These are phyloP conservation scores for Wickerhamomyces rabaulensis DNA, from an alignment of 805 yeast genomes.

Conservation along the genomic window DNA sequence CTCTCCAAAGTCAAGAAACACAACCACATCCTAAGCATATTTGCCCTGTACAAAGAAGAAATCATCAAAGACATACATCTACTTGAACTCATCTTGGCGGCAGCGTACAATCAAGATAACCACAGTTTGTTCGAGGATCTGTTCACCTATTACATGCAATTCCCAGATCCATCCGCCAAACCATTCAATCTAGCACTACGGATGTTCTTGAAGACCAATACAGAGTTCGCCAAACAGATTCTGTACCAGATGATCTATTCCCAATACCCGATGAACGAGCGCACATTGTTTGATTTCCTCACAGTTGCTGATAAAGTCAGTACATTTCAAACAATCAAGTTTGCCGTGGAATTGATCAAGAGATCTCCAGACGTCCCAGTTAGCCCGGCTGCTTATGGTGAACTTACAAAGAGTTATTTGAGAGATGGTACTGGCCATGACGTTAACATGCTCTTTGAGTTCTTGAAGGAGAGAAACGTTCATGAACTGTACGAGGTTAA, in stretches of 20 bases:
- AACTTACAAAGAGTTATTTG: constrained; percentile 3
- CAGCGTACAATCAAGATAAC: constrained; percentile 7
- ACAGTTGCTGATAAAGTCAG: constrained; percentile 13
- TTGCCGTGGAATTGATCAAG: constrained; percentile 17
- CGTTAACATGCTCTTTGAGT: constrained; percentile 1
- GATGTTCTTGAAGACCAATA: constrained; percentile 16
- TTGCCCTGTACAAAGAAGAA: constrained; percentile 6
- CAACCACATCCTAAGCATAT: constrained; percentile 4
- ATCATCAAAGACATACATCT: constrained; percentile 3
- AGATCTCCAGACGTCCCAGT: constrained; percentile 18
- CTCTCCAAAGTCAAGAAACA: constrained; percentile 6
- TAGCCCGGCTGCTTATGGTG: constrained; percentile 13
- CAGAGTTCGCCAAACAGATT: constrained; percentile 23
- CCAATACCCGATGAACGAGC: constrained; percentile 19
- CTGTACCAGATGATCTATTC: constrained; percentile 22
- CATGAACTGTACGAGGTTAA: constrained; percentile 5
- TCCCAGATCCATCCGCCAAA: constrained; percentile 3
- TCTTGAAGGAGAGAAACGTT: constrained; percentile 7
- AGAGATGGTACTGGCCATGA: constrained; percentile 4
- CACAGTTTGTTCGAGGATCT: constrained; percentile 15
- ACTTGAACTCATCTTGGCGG: constrained; percentile 5
- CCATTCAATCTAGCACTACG: constrained; percentile 20
- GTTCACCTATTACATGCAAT: constrained; percentile 15
- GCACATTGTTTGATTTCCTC: constrained; percentile 16
- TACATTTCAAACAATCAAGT: constrained; percentile 14